Percentiles rank a stretch among this genome's conserved stretches.
Evolutionary conservation across 2,329 filamentous ascomycete genomes (phyloP).

Genomic region (Fusarium buxicola): DNA sequence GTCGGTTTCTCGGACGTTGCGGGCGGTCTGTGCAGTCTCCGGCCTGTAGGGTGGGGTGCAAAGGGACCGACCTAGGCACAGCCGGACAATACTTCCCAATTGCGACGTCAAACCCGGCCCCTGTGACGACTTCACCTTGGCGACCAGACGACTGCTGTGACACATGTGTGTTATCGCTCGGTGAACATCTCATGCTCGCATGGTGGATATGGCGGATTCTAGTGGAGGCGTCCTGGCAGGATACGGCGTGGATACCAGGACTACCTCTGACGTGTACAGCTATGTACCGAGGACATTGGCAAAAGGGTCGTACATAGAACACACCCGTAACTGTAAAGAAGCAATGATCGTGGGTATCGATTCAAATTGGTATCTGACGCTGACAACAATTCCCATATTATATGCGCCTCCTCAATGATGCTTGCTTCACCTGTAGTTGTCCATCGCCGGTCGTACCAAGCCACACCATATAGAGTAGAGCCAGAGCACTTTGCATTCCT

Average conservation of each 20-base stretch:
- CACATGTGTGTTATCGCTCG: constrained; percentile 10
- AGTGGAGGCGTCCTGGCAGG: constrained; percentile 23
- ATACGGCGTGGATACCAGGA: background rate
- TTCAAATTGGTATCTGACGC: constrained; percentile 11
- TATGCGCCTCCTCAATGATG: constrained; percentile 12
- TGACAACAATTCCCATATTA: constrained; percentile 10
- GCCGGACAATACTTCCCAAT: constrained; percentile 31
- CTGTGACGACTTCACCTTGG: background rate
- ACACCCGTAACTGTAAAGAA: background rate
- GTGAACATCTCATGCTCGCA: background rate
- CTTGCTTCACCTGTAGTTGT: background rate
- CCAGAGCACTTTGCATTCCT: background rate
- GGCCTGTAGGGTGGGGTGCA: constrained; percentile 13
- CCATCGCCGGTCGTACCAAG: background rate
- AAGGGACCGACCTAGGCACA: constrained; percentile 28
- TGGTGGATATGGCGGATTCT: constrained; percentile 8
- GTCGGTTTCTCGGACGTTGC: background rate
- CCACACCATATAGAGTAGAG: background rate
- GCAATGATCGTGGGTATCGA: constrained; percentile 24
- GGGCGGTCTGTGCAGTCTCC: background rate
- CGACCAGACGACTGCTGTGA: constrained; percentile 1
- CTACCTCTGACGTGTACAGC: background rate
- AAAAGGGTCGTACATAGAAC: background rate
- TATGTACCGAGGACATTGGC: background rate
- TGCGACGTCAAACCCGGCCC: constrained; percentile 18